Conservation (phyloP, 176 grass and related monocot genomes). For the Miscanthus lutarioriparius region DNA sequence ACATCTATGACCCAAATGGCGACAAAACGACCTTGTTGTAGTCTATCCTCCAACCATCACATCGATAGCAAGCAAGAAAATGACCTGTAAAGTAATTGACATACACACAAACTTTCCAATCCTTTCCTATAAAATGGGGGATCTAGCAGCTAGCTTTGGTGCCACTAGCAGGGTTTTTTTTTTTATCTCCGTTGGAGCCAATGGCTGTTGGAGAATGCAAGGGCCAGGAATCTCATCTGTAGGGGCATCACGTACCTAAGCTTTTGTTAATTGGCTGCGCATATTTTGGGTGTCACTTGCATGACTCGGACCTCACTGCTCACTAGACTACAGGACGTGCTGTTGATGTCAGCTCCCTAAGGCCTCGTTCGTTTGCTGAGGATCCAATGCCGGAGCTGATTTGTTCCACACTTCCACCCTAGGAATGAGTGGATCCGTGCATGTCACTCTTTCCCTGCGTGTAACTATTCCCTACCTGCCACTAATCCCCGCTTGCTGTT, state of each 20-base stretch:
- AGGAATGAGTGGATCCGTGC: too few relatives aligned
- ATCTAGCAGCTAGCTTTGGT: not conserved
- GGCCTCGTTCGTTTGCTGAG: too few relatives aligned
- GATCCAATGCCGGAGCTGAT: too few relatives aligned
- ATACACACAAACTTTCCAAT: not conserved
- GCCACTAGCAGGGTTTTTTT: too few relatives aligned
- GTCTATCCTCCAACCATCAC: not conserved
- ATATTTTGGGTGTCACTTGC: not conserved
- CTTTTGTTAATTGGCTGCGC: not conserved
- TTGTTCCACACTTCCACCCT: too few relatives aligned
- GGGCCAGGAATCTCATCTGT: not conserved
- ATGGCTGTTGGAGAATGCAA: constrained; percentile 6
- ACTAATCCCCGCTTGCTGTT: too few relatives aligned
- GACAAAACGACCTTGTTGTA: too few relatives aligned
- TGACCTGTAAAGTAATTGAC: not conserved
- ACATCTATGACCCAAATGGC: not conserved
- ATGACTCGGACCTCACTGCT: constrained; percentile 1
- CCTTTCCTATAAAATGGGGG: not conserved
- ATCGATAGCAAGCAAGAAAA: not conserved
- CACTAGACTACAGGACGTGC: not conserved
- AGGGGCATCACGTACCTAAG: constrained; percentile 1
- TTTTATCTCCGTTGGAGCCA: not conserved
- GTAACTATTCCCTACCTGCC: too few relatives aligned
- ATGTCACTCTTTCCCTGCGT: too few relatives aligned
- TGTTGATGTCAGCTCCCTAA: not conserved